A percentile compares a stretch with the other conserved stretches of the same genome.
phyloP scores from a whole-genome alignment of 2,329 filamentous ascomycete species.

The Daldinia sp. region DNA sequence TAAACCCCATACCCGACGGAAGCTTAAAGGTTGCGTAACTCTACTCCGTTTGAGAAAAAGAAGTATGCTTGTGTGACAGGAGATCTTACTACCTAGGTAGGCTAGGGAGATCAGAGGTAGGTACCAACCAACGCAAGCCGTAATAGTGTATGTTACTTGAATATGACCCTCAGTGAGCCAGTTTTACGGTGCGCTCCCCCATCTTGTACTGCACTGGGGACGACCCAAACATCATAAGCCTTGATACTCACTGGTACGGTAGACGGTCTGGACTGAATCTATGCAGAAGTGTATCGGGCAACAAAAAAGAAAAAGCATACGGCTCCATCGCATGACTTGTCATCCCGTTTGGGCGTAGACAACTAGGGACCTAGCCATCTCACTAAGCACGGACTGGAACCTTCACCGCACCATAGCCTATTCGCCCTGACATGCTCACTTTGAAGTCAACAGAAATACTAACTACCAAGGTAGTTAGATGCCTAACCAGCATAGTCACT shows the following conservation, averaged over 20 bases:
- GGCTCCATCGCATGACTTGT: conserved; percentile 9
- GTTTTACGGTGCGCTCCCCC: background rate
- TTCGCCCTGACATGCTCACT: background rate
- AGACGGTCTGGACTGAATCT: background rate
- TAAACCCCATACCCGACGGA: background rate
- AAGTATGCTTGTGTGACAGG: background rate
- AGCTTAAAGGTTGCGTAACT: background rate
- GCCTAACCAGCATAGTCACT: background rate
- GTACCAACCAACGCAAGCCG: background rate
- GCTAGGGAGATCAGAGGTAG: no score
- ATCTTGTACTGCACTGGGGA: background rate
- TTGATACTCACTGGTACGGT: background rate
- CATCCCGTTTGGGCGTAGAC: background rate
- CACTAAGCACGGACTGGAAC: background rate
- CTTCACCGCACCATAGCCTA: conserved; percentile 3
- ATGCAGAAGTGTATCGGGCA: background rate
- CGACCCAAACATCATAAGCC: background rate
- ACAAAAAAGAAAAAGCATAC: background rate
- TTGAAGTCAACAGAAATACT: background rate
- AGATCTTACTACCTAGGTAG: no score
- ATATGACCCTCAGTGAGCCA: background rate
- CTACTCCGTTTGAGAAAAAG: background rate
- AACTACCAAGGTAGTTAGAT: background rate
- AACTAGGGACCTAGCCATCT: background rate
- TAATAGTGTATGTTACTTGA: background rate